Evolutionary conservation across 2,329 filamentous ascomycete genomes (phyloP), one percentile per base, ranked within the genome.

Genomic region (Paecilomyces variotii): DNA sequence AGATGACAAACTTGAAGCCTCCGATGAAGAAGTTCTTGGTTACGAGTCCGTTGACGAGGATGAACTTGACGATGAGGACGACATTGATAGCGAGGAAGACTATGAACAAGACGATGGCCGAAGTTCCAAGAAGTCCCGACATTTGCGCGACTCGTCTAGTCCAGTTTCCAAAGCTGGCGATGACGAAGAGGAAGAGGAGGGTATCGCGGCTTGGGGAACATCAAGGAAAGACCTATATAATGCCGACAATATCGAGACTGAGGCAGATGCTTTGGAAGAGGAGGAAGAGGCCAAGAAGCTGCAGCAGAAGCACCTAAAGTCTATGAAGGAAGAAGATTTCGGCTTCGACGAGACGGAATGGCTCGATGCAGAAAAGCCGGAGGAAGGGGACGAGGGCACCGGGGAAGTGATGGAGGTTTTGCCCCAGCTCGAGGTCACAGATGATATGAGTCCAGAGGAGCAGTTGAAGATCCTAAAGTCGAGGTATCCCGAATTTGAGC

Each of bases 161-260:
- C 63, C 58, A 24, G 68, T 50, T 24, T 61, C 65, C 5, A 67
- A 67, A 24, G 65, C 61, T 59, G 69, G 79, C 6, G 69, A 73
- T 25, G 82, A 79, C 2, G 83, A 82, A 19, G 81, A 78, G 24
- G 77, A 81, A 28, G 82, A 84, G 6, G 81, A 82, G 51, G 80
- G 84, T 19, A 73, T 85, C 56, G 86, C 84, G 50, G 92, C 87
- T 70, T 97, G 94, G 92, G 94, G 93, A 30, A 83, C 88, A 3
- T 91, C 90, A 2, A 93, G 85, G 72, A 88, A 88, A 61, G 93
- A 96, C 66, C 96, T 97, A 76, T 99, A 99, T 76, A 84, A 96
- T 77, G 90, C 91, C 64, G 93, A 99, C 73, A 78, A 78, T 9
- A 86, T 87, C 59, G 84, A 87, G 67, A 87, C 84, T 1, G 86